A percentile compares a stretch with the other conserved stretches of the same genome.
Evolutionary conservation across 1,284 basidiomycete species (phyloP).

Genomic region (Tylopilus sp.): DNA sequence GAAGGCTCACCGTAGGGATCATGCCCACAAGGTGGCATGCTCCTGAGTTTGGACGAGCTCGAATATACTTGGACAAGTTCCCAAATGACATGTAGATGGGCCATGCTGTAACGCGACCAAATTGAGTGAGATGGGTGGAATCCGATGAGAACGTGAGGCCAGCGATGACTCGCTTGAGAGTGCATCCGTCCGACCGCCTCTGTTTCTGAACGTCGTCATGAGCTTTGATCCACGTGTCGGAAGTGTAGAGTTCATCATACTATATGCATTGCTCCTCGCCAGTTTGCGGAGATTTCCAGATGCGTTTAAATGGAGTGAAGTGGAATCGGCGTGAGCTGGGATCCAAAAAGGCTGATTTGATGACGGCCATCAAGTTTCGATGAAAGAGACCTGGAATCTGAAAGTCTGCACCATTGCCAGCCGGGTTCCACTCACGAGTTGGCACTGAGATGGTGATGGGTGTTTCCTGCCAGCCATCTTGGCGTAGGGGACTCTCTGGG

Average conservation of each 20-base stretch:
- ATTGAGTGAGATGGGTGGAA: constrained; percentile 47
- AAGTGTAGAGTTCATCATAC: constrained; percentile 21
- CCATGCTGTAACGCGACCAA: constrained; percentile 48
- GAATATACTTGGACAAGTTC: constrained; percentile 15
- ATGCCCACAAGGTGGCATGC: not conserved
- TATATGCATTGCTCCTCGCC: constrained; percentile 11
- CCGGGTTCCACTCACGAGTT: not conserved
- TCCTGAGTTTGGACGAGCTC: not conserved
- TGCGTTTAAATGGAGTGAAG: not conserved
- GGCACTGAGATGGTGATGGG: not conserved
- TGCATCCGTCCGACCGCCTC: constrained; percentile 19
- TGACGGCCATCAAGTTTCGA: not conserved
- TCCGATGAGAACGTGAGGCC: constrained; percentile 51
- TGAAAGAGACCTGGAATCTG: not conserved
- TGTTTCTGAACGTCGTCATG: constrained; percentile 34
- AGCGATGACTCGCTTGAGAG: constrained; percentile 36
- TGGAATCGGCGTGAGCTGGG: not conserved
- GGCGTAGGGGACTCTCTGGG: not conserved
- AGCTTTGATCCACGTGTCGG: constrained; percentile 19
- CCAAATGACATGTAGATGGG: constrained; percentile 37
- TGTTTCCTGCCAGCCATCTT: constrained; percentile 7
- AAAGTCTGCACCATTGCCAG: not conserved
- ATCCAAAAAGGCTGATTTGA: not conserved
- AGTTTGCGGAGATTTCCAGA: constrained; percentile 4
- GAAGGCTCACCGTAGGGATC: too few relatives aligned